These are phyloP conservation scores for Colletotrichum australisinense DNA, from an alignment of 2,329 filamentous ascomycete genomes.

Conservation along the genomic window DNA sequence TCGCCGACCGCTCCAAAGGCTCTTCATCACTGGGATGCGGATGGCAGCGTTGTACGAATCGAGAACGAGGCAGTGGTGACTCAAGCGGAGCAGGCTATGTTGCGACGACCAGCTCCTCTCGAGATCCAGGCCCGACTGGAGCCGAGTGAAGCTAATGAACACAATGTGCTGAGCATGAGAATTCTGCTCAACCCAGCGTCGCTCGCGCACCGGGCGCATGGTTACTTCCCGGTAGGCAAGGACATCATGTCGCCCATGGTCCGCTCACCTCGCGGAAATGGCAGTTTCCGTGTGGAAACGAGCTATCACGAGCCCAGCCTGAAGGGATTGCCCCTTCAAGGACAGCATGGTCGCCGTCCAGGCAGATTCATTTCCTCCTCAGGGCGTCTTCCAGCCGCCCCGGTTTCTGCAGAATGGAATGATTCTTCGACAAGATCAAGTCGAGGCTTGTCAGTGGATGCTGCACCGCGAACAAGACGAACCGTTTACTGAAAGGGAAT, in stretches of 20 bases:
- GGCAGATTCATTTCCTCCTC: not conserved
- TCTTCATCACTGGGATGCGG: slow-evolving; percentile 8
- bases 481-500: slow-evolving; percentile 49
- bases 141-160: too few relatives aligned
- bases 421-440: slow-evolving; percentile 39
- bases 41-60: slow-evolving; percentile 15
- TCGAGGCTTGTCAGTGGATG: slow-evolving; percentile 42
- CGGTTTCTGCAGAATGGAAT: slow-evolving; percentile 32
- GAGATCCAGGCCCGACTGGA: not conserved
- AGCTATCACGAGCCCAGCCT: slow-evolving; percentile 25
- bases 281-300: slow-evolving; percentile 5
- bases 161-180: slow-evolving; percentile 8
- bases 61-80: slow-evolving; percentile 6
- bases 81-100: not conserved
- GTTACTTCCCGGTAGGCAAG: slow-evolving; percentile 28
- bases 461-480: slow-evolving; percentile 37
- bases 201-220: slow-evolving; percentile 34
- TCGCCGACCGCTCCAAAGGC: not conserved
- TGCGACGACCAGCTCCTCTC: not conserved
- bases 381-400: slow-evolving; percentile 7
- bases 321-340: slow-evolving; percentile 43
- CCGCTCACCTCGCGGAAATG: not conserved
- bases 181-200: slow-evolving; percentile 33
- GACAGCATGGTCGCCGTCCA: slow-evolving; percentile 36
- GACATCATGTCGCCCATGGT: slow-evolving; percentile 11